Evolutionary conservation across 192 early-diverging fungal species (phyloP), one percentile per base, ranked within the genome.

Genomic region (Diversispora eburnea): DNA sequence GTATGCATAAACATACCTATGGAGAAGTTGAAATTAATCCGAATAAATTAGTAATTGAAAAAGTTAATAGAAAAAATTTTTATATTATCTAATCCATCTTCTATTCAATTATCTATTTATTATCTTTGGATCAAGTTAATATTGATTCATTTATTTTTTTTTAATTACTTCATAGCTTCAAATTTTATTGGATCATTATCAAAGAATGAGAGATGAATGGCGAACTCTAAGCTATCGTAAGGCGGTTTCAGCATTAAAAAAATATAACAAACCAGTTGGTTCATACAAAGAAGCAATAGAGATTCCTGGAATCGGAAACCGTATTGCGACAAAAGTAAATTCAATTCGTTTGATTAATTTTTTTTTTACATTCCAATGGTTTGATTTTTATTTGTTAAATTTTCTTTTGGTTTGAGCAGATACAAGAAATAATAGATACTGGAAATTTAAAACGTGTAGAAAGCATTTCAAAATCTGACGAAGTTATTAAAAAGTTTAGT

Each of bases 161-260:
- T 63, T 42, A 46, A 63, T 33, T 33, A 33, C 2, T 33, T n/a
- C 8, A 63, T 17, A 63, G 61, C n/a, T 63, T 13, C 12, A 63
- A 63, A n/a, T 45, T 9, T 63, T 63, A 63, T 46, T 43, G 41
- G 41, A 63, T 63, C 61, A 63, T 3, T 63, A 63, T 63, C 33
- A 33, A 19, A 13, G 61, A 63, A 63, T 63, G 61, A 63, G 19
- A 42, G 61, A 63, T 63, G 61, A 63, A 63, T 63, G 61, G 61
- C 33, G 61, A 5, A 63, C 42, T 43, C 15, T 63, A 5, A 63
- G 61, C 43, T 63, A 63, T 42, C 61, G 61, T 3, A 63, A 63
- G 45, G 61, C n/a, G n/a, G 45, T 63, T 3, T 19, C 61, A 8
- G 61, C 61, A 4, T 45, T 63, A 13, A 63, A 63, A n/a, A 63